Base-by-base conservation (phyloP, 2,329 filamentous ascomycete genomes). In the Lecanicillium sp. region DNA sequence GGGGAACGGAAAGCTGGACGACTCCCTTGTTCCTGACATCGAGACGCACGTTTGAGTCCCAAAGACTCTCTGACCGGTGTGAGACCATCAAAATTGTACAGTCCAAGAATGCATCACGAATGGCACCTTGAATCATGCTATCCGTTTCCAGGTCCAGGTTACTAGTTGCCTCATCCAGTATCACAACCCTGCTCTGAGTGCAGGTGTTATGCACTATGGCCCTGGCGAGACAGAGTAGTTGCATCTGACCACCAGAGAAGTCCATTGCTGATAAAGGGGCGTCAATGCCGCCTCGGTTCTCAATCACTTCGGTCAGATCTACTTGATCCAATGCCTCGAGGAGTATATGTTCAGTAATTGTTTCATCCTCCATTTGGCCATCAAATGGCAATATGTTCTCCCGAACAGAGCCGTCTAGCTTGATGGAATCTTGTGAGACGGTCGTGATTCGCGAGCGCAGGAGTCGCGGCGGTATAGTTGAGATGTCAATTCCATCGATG, bases 351-450 rank as follows among this genome's bases (percentile, higher is more conserved):
- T 41, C 39, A 11, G 22, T 25, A 25, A 25, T 25, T 25, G 22
- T 25, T 2, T 18, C 14, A 6, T 35, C 37, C 1, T 25, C 14
- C 10, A 32, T 30, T 4, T 30, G 7, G 3, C 32, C 37, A 4
- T 19, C 15, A 25, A 39, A 42, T 14, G 40, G 40, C 7, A 29
- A 39, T 7, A 67, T 52, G 33, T 73, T 73, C 17, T 59, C 50
- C 9, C 64, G 60, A 3, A 73, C 51, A 3, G 55, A 62, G n/a
- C 61, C 66, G 2, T 59, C 56, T 8, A 71, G 52, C 4, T 65
- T 52, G 33, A 69, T 57, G 0, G 66, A 56, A 19, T 72, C 67
- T 52, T 72, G 69, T 1, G 68, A 64, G 4, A 72, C 49, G 3
- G 60, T 59, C 17, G 64, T 61, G 8, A 72, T 53, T 3, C 59